Conservation (phyloP, 2,329 filamentous ascomycete genomes). For the Zymoseptoria ardabiliae region DNA sequence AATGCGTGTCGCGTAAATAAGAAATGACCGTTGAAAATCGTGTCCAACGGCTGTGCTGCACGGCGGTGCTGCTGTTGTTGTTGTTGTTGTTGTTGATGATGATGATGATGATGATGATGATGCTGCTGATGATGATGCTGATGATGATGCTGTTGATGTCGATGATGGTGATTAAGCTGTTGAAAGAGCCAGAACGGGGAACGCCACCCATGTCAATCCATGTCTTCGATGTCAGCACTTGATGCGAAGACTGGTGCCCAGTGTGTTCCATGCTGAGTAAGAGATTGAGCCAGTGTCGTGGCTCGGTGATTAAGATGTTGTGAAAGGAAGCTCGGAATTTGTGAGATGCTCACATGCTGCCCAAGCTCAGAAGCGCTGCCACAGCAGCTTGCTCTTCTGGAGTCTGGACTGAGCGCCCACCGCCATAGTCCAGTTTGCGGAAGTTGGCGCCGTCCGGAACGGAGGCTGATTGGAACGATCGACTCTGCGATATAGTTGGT, state of each 20-base stretch:
- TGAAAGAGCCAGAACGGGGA: slow-evolving; percentile 12
- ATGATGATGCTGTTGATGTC: slow-evolving; percentile 4
- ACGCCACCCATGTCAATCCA: slow-evolving; percentile 33
- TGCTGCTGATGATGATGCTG: background rate
- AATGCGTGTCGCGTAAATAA: background rate
- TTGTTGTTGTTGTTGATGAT: slow-evolving; percentile 1
- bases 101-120: slow-evolving; percentile 6
- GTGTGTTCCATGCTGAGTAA: slow-evolving; percentile 19
- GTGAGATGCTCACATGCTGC: slow-evolving; percentile 49
- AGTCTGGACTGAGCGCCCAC: slow-evolving; percentile 33
- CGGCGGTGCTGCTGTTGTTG: background rate
- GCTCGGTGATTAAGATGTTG: background rate
- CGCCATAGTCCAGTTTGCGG: slow-evolving; percentile 1
- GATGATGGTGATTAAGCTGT: slow-evolving; percentile 12
- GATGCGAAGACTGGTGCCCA: slow-evolving; percentile 31
- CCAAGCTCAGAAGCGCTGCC: slow-evolving; percentile 71
- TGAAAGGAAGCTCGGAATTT: slow-evolving; percentile 1
- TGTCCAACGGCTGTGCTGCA: background rate
- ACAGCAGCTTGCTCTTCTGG: slow-evolving; percentile 74
- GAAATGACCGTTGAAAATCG: background rate
- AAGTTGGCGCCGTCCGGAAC: slow-evolving; percentile 12
- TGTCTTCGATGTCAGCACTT: slow-evolving; percentile 32
- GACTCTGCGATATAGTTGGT: slow-evolving; percentile 16
- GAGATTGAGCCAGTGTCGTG: slow-evolving; percentile 16
- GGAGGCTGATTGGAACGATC: slow-evolving; percentile 17